These are phyloP conservation scores for Rhizopogon roseolus DNA, from an alignment of 768 basidiomycete species.

Conservation along the genomic window DNA sequence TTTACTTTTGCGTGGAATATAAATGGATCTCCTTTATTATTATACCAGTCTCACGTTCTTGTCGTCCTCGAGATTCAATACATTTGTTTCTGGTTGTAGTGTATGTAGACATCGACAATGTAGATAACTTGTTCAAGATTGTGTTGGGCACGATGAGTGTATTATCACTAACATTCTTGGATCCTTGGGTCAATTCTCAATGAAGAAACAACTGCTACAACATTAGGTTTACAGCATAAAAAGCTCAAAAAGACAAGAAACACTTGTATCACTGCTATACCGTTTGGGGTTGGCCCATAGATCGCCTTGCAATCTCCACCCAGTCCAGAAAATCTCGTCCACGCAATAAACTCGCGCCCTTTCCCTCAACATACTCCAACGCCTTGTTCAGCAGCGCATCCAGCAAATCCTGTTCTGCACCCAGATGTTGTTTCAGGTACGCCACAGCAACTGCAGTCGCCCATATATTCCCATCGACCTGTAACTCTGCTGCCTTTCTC, in stretches of 20 bases:
- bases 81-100: too few relatives aligned
- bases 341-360: background rate
- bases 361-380: slow-evolving; percentile 30
- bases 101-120: too few relatives aligned
- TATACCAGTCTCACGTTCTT: too few relatives aligned
- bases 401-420: slow-evolving; percentile 34
- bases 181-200: too few relatives aligned
- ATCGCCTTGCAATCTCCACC: background rate
- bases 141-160: too few relatives aligned
- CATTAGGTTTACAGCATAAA: too few relatives aligned
- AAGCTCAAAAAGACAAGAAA: background rate
- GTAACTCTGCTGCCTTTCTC: slow-evolving; percentile 23
- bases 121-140: too few relatives aligned
- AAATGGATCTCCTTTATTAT: background rate
- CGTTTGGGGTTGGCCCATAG: background rate
- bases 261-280: background rate
- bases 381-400: slow-evolving; percentile 39
- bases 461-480: slow-evolving; percentile 38
- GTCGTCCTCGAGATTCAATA: too few relatives aligned
- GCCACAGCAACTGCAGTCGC: slow-evolving; percentile 44
- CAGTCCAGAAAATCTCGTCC: slow-evolving; percentile 6
- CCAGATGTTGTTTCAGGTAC: slow-evolving; percentile 36
- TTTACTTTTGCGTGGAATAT: too few relatives aligned
- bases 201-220: too few relatives aligned
- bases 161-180: too few relatives aligned